These are phyloP conservation scores for Pseudoperonospora humuli DNA, from an alignment of 352 stramenopile species.

Conservation along the genomic window DNA sequence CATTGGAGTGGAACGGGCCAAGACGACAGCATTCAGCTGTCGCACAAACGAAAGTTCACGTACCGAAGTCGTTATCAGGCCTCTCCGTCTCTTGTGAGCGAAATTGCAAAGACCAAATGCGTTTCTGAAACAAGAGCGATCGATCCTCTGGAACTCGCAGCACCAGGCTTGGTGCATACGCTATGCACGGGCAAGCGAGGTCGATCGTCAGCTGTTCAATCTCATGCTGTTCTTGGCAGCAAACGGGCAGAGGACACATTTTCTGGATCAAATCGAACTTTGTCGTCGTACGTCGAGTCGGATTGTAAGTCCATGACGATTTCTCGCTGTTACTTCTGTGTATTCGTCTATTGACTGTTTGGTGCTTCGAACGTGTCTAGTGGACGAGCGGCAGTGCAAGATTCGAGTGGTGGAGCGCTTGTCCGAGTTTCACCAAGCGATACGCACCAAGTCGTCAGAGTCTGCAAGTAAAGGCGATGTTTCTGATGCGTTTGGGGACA, in stretches of 20 bases:
- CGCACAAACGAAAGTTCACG: constrained; percentile 40
- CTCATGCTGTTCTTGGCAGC: constrained; percentile 4
- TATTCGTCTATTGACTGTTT: constrained; percentile 1
- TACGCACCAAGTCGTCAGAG: constrained; percentile 41
- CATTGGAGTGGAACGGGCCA: constrained; percentile 17
- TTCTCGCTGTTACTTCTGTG: neutral
- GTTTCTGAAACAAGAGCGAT: constrained; percentile 1
- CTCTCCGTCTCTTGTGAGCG: constrained; percentile 22
- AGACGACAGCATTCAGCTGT: constrained; percentile 36
- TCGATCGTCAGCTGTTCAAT: constrained; percentile 30
- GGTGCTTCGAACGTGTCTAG: constrained; percentile 31
- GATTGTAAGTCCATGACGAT: constrained; percentile 33
- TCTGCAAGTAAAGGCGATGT: constrained; percentile 4
- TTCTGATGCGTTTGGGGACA: neutral
- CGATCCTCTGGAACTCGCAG: constrained; percentile 10
- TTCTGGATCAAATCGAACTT: constrained; percentile 23
- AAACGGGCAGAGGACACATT: constrained; percentile 15
- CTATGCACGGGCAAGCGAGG: constrained; percentile 36
- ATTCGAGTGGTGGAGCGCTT: constrained; percentile 81
- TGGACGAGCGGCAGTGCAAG: constrained; percentile 83
- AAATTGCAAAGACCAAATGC: constrained; percentile 11
- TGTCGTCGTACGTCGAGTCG: constrained; percentile 66
- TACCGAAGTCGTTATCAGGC: constrained; percentile 44
- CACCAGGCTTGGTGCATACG: constrained; percentile 1
- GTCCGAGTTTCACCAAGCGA: constrained; percentile 75